phyloP scores from a whole-genome alignment of 2,329 filamentous ascomycete genomes.

The Cordyceps javanica region DNA sequence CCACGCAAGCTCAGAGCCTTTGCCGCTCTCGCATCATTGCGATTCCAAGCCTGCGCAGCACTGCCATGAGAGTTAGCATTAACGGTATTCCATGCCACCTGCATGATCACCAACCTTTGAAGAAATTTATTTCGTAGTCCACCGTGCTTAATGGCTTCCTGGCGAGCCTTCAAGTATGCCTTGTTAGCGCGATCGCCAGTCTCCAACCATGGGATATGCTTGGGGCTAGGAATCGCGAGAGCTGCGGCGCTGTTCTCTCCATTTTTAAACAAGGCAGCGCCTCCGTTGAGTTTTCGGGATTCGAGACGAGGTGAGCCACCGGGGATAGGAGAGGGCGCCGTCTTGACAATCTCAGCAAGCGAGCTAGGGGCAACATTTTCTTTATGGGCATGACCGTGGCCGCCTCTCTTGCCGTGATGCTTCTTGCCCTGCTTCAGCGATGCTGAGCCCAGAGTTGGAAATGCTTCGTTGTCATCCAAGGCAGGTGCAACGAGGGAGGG shows the following conservation, averaged over 20 bases:
- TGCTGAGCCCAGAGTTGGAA: constrained; percentile 78
- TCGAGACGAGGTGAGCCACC: constrained; percentile 49
- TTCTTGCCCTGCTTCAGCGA: constrained; percentile 76
- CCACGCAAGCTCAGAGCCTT: constrained; percentile 91
- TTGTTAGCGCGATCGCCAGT: constrained; percentile 88
- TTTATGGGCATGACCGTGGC: constrained; percentile 66
- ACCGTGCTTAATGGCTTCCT: constrained; percentile 95
- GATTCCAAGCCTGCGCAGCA: constrained; percentile 96
- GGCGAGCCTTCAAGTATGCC: constrained; percentile 87
- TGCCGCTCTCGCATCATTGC: constrained; percentile 91
- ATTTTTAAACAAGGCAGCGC: constrained; percentile 55
- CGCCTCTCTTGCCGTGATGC: constrained; percentile 85
- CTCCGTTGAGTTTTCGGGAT: constrained; percentile 58
- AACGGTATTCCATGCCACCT: not conserved
- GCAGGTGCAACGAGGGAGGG: constrained; percentile 62
- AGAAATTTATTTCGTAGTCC: constrained; percentile 95
- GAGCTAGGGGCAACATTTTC: constrained; percentile 67
- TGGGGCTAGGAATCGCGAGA: constrained; percentile 77
- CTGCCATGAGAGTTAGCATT: constrained; percentile 26
- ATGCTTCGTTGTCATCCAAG: constrained; percentile 91
- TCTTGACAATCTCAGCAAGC: constrained; percentile 88
- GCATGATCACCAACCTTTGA: constrained; percentile 65
- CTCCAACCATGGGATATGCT: constrained; percentile 94
- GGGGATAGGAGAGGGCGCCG: constrained; percentile 79
- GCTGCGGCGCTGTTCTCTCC: constrained; percentile 76